Evolutionary conservation across 164 flowering plant species (phyloP).

Genomic region (Euptelea pleiosperma): DNA sequence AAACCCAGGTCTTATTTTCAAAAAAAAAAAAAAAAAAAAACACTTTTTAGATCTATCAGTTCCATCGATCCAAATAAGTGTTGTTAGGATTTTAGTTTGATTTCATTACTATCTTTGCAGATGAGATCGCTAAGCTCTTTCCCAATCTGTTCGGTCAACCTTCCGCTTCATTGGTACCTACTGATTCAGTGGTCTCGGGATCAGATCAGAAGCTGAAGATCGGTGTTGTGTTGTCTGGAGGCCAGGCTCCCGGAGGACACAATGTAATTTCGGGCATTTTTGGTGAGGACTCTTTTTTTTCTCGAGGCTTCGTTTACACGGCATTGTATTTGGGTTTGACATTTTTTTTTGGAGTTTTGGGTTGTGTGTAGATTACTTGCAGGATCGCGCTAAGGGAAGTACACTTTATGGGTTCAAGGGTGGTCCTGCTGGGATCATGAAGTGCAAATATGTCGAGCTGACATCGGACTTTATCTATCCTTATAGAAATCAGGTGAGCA

Average conservation of each 20-base stretch:
- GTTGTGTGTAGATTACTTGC: constrained; percentile 71
- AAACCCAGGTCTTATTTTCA: constrained; percentile 53
- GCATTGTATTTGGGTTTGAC: not conserved
- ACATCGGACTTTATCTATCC: constrained; percentile 75
- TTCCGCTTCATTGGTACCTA: constrained; percentile 65
- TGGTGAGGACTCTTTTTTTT: constrained; percentile 41
- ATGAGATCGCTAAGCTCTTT: constrained; percentile 90
- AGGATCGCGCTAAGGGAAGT: constrained; percentile 72
- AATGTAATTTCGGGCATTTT: constrained; percentile 90
- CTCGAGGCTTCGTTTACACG: not conserved
- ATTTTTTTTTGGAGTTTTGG: constrained; percentile 6
- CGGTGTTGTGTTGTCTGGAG: constrained; percentile 95
- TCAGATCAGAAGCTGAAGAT: constrained; percentile 63
- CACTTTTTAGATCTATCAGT: not conserved
- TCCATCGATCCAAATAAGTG: not conserved
- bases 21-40: not conserved
- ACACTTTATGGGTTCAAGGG: constrained; percentile 85
- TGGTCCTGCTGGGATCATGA: constrained; percentile 99
- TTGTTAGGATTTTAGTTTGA: not conserved
- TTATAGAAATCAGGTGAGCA: constrained; percentile 84
- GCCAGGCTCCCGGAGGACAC: constrained; percentile 99
- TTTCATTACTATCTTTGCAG: constrained; percentile 30
- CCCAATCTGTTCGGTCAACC: constrained; percentile 87
- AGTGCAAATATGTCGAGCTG: constrained; percentile 75
- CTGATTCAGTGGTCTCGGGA: constrained; percentile 18